A percentile compares a stretch with the other conserved stretches of the same genome.
These are phyloP conservation scores for Hordeum marinum DNA, from an alignment of 176 grass and related monocot species.

Conservation along the genomic window DNA sequence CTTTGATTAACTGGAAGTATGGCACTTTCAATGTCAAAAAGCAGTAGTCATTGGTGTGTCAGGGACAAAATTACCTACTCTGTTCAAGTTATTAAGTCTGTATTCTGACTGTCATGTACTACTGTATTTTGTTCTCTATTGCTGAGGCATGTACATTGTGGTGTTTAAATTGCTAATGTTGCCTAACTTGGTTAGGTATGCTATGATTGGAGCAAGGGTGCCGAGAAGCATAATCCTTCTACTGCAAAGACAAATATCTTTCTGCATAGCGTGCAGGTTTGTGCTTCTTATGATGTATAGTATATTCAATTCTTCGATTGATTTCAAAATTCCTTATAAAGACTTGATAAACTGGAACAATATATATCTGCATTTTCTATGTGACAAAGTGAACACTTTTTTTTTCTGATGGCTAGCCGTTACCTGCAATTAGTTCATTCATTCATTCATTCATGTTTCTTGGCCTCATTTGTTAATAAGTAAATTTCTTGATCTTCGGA, in stretches of 20 bases:
- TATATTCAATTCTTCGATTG: background rate
- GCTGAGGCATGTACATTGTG: background rate
- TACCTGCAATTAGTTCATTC: background rate
- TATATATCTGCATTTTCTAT: background rate
- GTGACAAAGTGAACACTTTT: background rate
- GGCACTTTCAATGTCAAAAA: background rate
- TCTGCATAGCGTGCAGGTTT: slow-evolving; percentile 79
- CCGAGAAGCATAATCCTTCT: slow-evolving; percentile 91
- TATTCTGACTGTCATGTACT: background rate
- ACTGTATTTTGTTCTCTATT: background rate
- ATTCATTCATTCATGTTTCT: background rate
- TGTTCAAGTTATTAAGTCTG: slow-evolving; percentile 8
- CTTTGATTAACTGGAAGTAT: slow-evolving; percentile 11
- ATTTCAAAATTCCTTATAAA: background rate
- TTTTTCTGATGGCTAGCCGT: too few relatives aligned
- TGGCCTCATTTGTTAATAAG: background rate
- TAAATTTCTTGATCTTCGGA: background rate
- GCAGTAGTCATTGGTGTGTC: background rate
- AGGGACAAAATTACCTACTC: background rate
- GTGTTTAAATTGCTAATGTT: background rate
- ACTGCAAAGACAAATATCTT: slow-evolving; percentile 88
- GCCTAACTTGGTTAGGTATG: slow-evolving; percentile 48
- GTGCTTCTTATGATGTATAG: slow-evolving; percentile 25
- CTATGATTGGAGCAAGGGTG: slow-evolving; percentile 97
- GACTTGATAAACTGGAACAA: background rate